These are phyloP conservation scores for Aschersonia sp. DNA, from an alignment of 2,329 filamentous ascomycete species.

Conservation along the genomic window DNA sequence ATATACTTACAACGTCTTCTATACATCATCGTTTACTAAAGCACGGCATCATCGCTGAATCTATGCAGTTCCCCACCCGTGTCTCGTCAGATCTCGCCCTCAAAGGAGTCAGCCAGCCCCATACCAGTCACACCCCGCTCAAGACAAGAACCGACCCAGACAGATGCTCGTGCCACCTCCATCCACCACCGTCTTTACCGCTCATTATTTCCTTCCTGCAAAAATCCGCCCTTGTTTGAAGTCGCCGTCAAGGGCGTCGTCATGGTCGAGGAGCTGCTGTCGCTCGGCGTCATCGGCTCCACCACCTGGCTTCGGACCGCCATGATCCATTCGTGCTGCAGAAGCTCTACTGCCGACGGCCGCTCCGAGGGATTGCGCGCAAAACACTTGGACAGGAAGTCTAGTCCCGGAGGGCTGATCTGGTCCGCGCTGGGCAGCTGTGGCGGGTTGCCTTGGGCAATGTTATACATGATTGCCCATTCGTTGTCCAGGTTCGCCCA, in stretches of 20 bases:
- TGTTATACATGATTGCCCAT: conserved; percentile 99
- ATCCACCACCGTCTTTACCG: not conserved
- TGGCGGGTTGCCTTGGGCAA: conserved; percentile 88
- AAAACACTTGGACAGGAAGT: conserved; percentile 82
- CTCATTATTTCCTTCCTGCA: conserved; percentile 10
- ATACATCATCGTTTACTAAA: too few relatives aligned
- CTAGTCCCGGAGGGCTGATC: conserved; percentile 68
- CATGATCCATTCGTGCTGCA: conserved; percentile 88
- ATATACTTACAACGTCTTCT: too few relatives aligned
- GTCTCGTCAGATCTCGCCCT: too few relatives aligned
- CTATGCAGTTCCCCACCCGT: too few relatives aligned
- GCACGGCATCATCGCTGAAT: too few relatives aligned
- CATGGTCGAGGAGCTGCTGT: conserved; percentile 28
- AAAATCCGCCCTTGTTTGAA: conserved; percentile 15
- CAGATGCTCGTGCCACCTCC: not conserved
- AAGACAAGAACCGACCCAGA: too few relatives aligned
- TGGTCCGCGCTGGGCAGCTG: conserved; percentile 72
- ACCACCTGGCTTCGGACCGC: conserved; percentile 50
- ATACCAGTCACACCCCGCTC: too few relatives aligned
- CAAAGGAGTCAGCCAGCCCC: too few relatives aligned
- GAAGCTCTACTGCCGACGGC: conserved; percentile 69
- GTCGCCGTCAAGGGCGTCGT: conserved; percentile 17
- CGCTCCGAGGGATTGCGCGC: conserved; percentile 66
- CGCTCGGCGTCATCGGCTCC: conserved; percentile 48
- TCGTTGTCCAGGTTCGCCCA: conserved; percentile 97